Conservation (phyloP, 2,329 filamentous ascomycete species). For the Fusarium penzigii region DNA sequence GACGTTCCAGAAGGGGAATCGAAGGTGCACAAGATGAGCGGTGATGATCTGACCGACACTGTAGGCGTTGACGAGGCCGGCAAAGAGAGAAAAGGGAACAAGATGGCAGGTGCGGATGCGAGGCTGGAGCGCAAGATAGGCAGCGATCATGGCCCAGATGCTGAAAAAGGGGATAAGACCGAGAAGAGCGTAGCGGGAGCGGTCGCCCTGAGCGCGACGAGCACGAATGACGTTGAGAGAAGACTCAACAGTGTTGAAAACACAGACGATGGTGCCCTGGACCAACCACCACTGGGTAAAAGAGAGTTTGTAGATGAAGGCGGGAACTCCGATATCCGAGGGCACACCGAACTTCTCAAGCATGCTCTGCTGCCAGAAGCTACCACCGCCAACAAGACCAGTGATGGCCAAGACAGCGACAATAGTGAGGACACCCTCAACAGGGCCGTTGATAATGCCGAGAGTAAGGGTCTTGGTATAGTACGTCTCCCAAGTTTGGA, state of each 20-base stretch:
- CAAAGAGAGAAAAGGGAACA: slow-evolving; percentile 86
- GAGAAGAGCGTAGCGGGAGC: slow-evolving; percentile 71
- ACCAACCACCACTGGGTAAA: slow-evolving; percentile 94
- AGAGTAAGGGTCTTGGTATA: slow-evolving; percentile 95
- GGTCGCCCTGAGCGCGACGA: slow-evolving; percentile 72
- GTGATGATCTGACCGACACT: slow-evolving; percentile 95
- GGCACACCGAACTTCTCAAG: slow-evolving; percentile 71
- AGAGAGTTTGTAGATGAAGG: slow-evolving; percentile 72
- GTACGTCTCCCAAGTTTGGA: slow-evolving; percentile 99
- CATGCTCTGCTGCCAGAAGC: slow-evolving; percentile 90
- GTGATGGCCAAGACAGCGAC: slow-evolving; percentile 81
- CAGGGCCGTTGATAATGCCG: slow-evolving; percentile 88
- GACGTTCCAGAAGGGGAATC: slow-evolving; percentile 90
- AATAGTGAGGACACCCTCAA: slow-evolving; percentile 88
- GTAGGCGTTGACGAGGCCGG: slow-evolving; percentile 90
- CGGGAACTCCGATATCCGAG: slow-evolving; percentile 63
- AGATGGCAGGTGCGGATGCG: slow-evolving; percentile 79
- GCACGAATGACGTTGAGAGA: slow-evolving; percentile 82
- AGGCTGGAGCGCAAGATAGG: slow-evolving; percentile 84
- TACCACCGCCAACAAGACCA: slow-evolving; percentile 80
- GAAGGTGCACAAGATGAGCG: slow-evolving; percentile 83
- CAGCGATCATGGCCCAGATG: slow-evolving; percentile 74
- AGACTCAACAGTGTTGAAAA: slow-evolving; percentile 81
- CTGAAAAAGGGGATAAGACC: slow-evolving; percentile 80
- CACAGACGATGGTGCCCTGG: slow-evolving; percentile 78